Conservation (phyloP, 257 asterid genomes). For the Penstemon newberryi region DNA sequence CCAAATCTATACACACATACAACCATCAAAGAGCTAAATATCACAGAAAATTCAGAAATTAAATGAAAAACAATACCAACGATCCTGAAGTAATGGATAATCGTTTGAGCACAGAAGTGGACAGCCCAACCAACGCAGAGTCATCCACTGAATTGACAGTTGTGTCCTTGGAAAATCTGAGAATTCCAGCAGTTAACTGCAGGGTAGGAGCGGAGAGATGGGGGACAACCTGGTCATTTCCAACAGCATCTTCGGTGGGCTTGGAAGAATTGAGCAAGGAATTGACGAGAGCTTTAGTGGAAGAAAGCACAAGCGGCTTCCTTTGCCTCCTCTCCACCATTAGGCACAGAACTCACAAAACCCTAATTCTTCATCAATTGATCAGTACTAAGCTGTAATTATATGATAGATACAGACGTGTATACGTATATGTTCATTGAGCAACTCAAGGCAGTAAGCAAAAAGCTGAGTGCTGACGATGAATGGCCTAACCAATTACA, state of each 20-base stretch:
- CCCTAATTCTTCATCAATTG: constrained; percentile 33
- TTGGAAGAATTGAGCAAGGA: constrained; percentile 47
- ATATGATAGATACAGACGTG: neutral
- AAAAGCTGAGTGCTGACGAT: neutral
- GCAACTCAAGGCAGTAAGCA: neutral
- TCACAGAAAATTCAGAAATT: too few relatives aligned
- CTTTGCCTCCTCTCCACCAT: constrained; percentile 72
- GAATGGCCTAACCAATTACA: too few relatives aligned
- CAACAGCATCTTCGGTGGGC: constrained; percentile 23
- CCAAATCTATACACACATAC: constrained; percentile 9
- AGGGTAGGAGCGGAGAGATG: constrained; percentile 27
- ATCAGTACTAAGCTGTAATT: neutral
- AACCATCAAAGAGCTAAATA: neutral
- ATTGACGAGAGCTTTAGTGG: constrained; percentile 70
- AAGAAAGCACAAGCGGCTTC: constrained; percentile 82
- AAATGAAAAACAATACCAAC: constrained; percentile 45
- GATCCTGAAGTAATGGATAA: constrained; percentile 88
- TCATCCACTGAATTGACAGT: constrained; percentile 43
- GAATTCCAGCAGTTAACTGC: constrained; percentile 68
- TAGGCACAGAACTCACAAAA: constrained; percentile 22
- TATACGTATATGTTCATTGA: too few relatives aligned
- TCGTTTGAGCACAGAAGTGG: constrained; percentile 62
- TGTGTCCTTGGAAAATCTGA: constrained; percentile 37
- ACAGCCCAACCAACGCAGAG: constrained; percentile 70
- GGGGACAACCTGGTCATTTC: constrained; percentile 26